Evolutionary conservation across 2,329 filamentous ascomycete species (phyloP), one percentile per base, ranked within the genome.

Genomic region (Diaporthe destruens): DNA sequence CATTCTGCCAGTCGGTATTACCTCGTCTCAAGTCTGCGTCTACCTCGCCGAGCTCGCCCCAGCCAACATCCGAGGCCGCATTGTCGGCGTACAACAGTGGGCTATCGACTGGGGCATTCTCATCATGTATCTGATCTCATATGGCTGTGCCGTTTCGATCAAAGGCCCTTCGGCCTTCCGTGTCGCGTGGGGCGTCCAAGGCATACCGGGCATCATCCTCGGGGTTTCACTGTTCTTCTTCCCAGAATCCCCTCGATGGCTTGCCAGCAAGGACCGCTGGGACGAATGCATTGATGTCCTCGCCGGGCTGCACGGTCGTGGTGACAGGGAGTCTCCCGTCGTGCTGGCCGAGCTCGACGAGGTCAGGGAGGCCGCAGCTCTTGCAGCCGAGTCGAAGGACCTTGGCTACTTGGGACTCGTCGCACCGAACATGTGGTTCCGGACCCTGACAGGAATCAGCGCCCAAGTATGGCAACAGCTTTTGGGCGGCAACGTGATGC

Each of bases 81-180:
- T 92, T 3, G 88, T 93, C 20, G 88, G 87, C 2, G 81, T 92
- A 3, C 91, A 93, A 77, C 91, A 93, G 79, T 92, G 90, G 89
- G 90, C 90, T 36, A 93, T 93, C 55, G 92, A 90, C 1, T 92
- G 90, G 89, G 91, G 91, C 61, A 91, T 93, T 69, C 77, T 92
- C 20, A 90, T 91, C 61, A 89, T 74, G 73, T 74, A 74, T n/a
- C 71, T 74, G 51, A 71, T 74, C 25, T 73, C 71, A 8, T 74
- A 74, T 54, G 73, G 73, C 47, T 74, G 73, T 36, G 66, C 73
- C 42, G 56, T 69, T 75, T 83, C 88, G 51, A 87, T 86, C 57
- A 86, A 86, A 20, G 86, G 87, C 0, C 82, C 87, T 11, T 82
- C 85, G 2, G 88, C 88, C 5, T 92, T 90, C 81, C 87, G 87